phyloP scores from a whole-genome alignment of 2,329 filamentous ascomycete species.

The Passalora sequoiae region DNA sequence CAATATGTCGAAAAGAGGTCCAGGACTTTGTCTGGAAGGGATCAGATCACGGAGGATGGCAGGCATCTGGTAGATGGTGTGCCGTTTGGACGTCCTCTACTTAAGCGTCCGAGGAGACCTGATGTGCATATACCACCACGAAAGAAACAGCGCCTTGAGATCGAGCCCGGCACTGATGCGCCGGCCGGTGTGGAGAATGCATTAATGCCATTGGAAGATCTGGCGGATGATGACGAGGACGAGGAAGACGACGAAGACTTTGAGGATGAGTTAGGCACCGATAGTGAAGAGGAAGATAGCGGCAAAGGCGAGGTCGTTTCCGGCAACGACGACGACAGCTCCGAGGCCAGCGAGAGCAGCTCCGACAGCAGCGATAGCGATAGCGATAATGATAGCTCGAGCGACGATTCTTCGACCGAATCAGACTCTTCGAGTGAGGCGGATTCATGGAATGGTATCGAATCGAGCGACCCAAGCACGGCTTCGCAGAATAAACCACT shows the following conservation, averaged over 20 bases:
- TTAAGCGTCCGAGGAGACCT: slow-evolving; percentile 46
- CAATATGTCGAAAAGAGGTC: slow-evolving; percentile 67
- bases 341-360: slow-evolving; percentile 11
- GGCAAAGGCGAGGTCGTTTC: not conserved
- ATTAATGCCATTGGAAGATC: slow-evolving; percentile 17
- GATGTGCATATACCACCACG: slow-evolving; percentile 35
- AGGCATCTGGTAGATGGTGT: slow-evolving; percentile 80
- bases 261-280: slow-evolving; percentile 15
- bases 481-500: not conserved
- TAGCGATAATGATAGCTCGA: slow-evolving; percentile 12
- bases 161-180: slow-evolving; percentile 42
- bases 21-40: slow-evolving; percentile 67
- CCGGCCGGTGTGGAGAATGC: slow-evolving; percentile 41
- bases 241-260: slow-evolving; percentile 18
- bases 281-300: slow-evolving; percentile 14
- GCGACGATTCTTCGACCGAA: slow-evolving; percentile 14
- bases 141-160: slow-evolving; percentile 30
- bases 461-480: not conserved
- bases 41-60: slow-evolving; percentile 75
- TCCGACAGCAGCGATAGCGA: slow-evolving; percentile 14
- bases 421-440: slow-evolving; percentile 14
- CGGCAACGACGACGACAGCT: slow-evolving; percentile 12
- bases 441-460: slow-evolving; percentile 21
- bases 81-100: slow-evolving; percentile 69
- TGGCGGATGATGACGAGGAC: slow-evolving; percentile 20